phyloP scores from a whole-genome alignment of 768 basidiomycete genomes.

The Boletus subparvulus region DNA sequence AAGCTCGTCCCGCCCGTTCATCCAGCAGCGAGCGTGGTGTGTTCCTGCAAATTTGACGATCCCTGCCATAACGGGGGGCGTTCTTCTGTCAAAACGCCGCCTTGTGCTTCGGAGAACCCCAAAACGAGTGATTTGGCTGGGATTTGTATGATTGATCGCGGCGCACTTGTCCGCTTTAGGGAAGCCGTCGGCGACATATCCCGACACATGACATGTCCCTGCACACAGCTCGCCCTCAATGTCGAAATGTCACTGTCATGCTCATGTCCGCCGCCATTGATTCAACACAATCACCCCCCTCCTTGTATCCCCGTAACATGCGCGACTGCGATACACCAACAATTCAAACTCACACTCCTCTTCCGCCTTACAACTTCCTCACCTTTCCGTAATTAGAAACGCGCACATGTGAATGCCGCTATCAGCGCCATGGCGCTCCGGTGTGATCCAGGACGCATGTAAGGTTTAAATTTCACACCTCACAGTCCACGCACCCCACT shows the following conservation, averaged over 20 bases:
- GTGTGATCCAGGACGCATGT: slow-evolving; percentile 32
- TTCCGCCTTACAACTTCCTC: slow-evolving; percentile 31
- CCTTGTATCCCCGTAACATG: slow-evolving; percentile 15
- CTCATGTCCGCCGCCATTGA: slow-evolving; percentile 21
- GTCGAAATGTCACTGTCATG: slow-evolving; percentile 31
- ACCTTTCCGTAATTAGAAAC: slow-evolving; percentile 34
- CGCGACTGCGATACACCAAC: slow-evolving; percentile 19
- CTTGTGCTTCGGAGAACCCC: slow-evolving; percentile 25
- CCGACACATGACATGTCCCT: slow-evolving; percentile 24
- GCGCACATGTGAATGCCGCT: slow-evolving; percentile 36
- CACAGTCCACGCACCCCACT: slow-evolving; percentile 27
- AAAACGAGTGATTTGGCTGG: slow-evolving; percentile 22
- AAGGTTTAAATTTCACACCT: slow-evolving; percentile 36
- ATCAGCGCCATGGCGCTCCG: slow-evolving; percentile 24
- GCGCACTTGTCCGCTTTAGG: slow-evolving; percentile 25
- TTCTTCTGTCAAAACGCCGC: slow-evolving; percentile 20
- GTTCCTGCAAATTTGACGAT: slow-evolving; percentile 25
- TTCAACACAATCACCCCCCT: background rate
- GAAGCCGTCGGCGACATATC: slow-evolving; percentile 30
- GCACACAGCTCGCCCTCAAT: slow-evolving; percentile 17
- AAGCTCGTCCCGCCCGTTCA: background rate
- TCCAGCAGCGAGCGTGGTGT: background rate
- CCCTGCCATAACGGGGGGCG: slow-evolving; percentile 21
- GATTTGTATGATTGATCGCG: slow-evolving; percentile 27
- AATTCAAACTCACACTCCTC: slow-evolving; percentile 18